These are phyloP conservation scores for Colletotrichum melonis DNA, from an alignment of 2,329 filamentous ascomycete genomes.

Conservation along the genomic window DNA sequence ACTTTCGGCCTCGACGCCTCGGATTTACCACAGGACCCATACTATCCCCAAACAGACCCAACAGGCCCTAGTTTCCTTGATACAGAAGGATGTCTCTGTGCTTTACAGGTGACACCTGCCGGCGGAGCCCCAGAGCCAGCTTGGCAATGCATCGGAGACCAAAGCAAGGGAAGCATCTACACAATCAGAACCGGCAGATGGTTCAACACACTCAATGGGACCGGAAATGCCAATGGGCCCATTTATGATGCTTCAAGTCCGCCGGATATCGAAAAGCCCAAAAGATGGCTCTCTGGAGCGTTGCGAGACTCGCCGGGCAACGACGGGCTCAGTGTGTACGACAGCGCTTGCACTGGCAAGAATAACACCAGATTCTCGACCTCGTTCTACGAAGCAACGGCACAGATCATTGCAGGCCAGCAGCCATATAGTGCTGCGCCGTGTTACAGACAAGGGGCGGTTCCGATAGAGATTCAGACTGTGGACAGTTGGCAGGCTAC, in stretches of 20 bases:
- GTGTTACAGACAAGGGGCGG: constrained; percentile 52
- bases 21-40: constrained; percentile 50
- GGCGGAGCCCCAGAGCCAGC: constrained; percentile 36
- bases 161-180: constrained; percentile 51
- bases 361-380: constrained; percentile 55
- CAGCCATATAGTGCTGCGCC: constrained; percentile 50
- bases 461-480: constrained; percentile 54
- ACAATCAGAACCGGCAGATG: constrained; percentile 52
- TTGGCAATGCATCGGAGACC: constrained; percentile 60
- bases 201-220: constrained; percentile 48
- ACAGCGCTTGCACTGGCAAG: constrained; percentile 53
- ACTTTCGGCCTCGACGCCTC: background rate
- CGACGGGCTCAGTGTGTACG: constrained; percentile 46
- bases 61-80: constrained; percentile 53
- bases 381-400: constrained; percentile 50
- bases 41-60: constrained; percentile 44
- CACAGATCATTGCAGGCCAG: constrained; percentile 40
- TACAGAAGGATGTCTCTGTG: constrained; percentile 52
- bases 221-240: constrained; percentile 38
- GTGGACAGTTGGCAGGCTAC: constrained; percentile 47
- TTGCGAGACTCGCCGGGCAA: constrained; percentile 33
- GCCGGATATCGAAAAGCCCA: constrained; percentile 44
- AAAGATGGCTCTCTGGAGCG: constrained; percentile 45
- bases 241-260: constrained; percentile 51
- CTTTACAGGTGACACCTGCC: constrained; percentile 42